phyloP scores from a whole-genome alignment of 2,329 filamentous ascomycete genomes.

The Aspergillus sp. region DNA sequence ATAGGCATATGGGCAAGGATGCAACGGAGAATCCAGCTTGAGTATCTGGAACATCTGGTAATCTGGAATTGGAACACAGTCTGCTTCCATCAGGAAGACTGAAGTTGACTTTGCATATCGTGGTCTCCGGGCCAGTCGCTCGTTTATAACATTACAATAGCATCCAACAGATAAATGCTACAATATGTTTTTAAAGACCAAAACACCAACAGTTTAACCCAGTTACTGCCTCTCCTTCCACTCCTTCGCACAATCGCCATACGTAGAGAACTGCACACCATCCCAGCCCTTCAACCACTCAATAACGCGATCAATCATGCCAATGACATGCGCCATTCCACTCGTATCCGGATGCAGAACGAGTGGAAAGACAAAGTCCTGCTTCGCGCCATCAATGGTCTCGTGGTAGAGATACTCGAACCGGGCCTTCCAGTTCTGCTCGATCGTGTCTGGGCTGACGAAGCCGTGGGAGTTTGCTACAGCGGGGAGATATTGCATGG shows the following conservation, averaged over 20 bases:
- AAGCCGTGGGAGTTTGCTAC: constrained; percentile 57
- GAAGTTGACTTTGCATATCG: too few species aligned
- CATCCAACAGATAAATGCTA: background rate
- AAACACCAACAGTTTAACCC: too few species aligned
- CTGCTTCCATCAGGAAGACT: too few species aligned
- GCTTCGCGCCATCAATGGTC: constrained; percentile 51
- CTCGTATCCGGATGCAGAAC: constrained; percentile 60
- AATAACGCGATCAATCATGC: constrained; percentile 56
- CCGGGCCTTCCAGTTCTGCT: constrained; percentile 62
- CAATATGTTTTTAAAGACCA: background rate
- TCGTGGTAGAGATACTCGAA: constrained; percentile 35
- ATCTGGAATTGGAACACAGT: too few species aligned
- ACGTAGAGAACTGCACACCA: constrained; percentile 27
- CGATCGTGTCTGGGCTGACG: constrained; percentile 56
- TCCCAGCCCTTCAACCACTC: constrained; percentile 48
- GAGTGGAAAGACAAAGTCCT: constrained; percentile 50
- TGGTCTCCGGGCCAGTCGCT: too few species aligned
- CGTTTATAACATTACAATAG: too few species aligned
- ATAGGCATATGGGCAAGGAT: background rate
- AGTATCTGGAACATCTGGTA: too few species aligned
- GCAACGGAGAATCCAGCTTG: too few species aligned
- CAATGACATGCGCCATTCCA: constrained; percentile 62
- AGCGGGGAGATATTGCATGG: constrained; percentile 47
- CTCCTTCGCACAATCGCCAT: constrained; percentile 3
- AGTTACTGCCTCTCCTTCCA: constrained; percentile 1